Conservation (phyloP, 139 green algal genomes). For the Pycnococcus provasolii region DNA sequence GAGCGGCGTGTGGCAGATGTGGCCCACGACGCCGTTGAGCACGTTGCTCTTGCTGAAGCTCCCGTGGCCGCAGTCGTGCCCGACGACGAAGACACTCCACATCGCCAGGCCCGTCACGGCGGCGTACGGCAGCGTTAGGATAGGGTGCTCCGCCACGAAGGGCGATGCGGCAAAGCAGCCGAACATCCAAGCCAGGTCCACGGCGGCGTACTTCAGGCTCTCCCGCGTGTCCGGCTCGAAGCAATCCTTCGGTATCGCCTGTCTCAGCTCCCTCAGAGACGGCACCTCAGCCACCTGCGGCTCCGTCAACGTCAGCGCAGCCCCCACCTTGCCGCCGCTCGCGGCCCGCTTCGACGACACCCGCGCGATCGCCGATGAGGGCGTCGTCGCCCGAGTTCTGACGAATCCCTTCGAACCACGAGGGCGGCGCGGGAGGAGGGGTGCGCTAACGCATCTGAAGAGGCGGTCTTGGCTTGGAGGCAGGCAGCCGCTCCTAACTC, state of each 20-base stretch:
- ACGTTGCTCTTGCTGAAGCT: conserved; percentile 6
- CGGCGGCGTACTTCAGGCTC: conserved; percentile 6
- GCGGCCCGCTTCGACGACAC: no score
- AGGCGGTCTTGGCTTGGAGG: no score
- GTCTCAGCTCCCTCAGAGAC: conserved; percentile 7
- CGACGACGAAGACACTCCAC: conserved; percentile 17
- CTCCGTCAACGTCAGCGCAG: no score
- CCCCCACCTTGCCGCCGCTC: no score
- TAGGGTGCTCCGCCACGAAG: not conserved
- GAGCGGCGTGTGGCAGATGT: conserved; percentile 4
- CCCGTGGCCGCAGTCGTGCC: conserved; percentile 21
- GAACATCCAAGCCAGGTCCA: not conserved
- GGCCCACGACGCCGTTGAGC: conserved; percentile 15
- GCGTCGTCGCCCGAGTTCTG: no score
- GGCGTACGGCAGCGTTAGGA: not conserved
- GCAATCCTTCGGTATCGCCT: conserved; percentile 4
- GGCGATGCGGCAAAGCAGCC: not conserved
- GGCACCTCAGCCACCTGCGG: not conserved
- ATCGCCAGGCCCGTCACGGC: not conserved
- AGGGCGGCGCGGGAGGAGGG: no score
- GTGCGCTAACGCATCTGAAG: no score
- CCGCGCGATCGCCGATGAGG: no score
- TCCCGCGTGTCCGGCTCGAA: not conserved
- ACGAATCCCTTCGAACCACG: no score
- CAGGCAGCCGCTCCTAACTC: no score